phyloP scores from a whole-genome alignment of 164 flowering plant species.

The Warburgia ugandensis region DNA sequence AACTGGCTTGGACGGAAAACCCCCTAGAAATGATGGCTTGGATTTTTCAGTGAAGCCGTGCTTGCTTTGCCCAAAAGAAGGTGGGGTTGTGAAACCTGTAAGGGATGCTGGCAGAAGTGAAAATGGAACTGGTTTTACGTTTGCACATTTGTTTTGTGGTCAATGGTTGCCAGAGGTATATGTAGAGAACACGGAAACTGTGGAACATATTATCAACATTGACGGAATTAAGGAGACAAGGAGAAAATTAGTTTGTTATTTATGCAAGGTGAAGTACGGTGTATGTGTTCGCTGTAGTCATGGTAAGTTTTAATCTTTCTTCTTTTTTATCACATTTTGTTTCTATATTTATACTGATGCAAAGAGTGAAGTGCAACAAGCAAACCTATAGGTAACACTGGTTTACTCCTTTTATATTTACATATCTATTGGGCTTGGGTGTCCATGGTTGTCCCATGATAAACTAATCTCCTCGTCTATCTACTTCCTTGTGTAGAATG shows the following conservation, averaged over 20 bases:
- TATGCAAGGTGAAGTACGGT: conserved; percentile 87
- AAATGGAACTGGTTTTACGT: conserved; percentile 29
- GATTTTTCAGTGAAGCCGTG: conserved; percentile 40
- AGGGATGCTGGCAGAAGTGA: conserved; percentile 17
- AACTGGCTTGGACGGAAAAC: conserved; percentile 9
- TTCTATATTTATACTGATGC: no score
- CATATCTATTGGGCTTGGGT: no score
- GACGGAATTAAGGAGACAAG: conserved; percentile 60
- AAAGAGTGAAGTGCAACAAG: no score
- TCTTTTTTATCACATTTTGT: not conserved
- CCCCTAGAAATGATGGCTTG: not conserved
- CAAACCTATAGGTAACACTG: no score
- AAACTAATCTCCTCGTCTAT: no score
- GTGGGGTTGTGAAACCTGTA: conserved; percentile 82
- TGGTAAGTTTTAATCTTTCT: conserved; percentile 48
- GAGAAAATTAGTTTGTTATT: conserved; percentile 51
- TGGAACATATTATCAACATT: conserved; percentile 83
- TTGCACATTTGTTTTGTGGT: conserved; percentile 81
- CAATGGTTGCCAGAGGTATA: conserved; percentile 90
- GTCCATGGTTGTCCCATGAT: no score
- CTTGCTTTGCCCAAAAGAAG: conserved; percentile 69
- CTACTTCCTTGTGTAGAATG: no score
- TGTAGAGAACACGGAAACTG: conserved; percentile 44
- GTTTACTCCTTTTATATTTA: no score
- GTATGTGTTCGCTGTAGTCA: conserved; percentile 90